These are phyloP conservation scores for Chara braunii DNA, from an alignment of 139 green algal genomes.

Conservation along the genomic window DNA sequence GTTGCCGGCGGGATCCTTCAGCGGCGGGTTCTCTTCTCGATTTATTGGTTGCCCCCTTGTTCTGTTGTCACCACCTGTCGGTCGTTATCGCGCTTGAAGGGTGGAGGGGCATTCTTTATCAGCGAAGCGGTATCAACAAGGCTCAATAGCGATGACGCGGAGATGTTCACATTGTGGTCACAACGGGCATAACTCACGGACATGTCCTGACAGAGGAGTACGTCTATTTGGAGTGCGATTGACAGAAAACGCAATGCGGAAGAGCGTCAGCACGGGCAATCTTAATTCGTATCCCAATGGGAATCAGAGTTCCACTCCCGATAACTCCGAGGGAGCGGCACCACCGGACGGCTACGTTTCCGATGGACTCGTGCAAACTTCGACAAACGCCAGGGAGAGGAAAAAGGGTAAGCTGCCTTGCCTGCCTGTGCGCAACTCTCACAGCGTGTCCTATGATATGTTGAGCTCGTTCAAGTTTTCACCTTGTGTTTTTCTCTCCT, in stretches of 20 bases:
- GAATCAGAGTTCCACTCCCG: neutral
- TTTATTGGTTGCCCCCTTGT: neutral
- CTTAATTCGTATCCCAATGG: slow-evolving; percentile 13
- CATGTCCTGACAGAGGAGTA: slow-evolving; percentile 26
- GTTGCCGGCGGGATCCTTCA: too few species aligned
- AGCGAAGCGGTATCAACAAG: neutral
- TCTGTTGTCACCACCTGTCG: too few species aligned
- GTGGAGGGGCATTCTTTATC: neutral
- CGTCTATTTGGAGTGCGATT: slow-evolving; percentile 27
- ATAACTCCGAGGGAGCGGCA: neutral
- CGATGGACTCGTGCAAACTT: neutral
- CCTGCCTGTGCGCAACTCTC: too few species aligned
- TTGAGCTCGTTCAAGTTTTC: too few species aligned
- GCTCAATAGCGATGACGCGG: slow-evolving; percentile 18
- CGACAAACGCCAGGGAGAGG: neutral
- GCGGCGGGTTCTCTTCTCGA: neutral
- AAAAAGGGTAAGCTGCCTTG: slow-evolving; percentile 3
- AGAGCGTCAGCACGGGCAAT: slow-evolving; percentile 22
- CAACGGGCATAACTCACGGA: slow-evolving; percentile 22
- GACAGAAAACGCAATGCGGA: slow-evolving; percentile 14
- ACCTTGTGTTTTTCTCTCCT: too few species aligned
- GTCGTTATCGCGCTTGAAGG: neutral
- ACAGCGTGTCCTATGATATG: too few species aligned
- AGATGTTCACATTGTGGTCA: slow-evolving; percentile 33
- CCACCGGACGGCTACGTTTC: neutral